These are phyloP conservation scores for Globisporangium megalacanthum DNA, from an alignment of 352 stramenopile species.

Conservation along the genomic window DNA sequence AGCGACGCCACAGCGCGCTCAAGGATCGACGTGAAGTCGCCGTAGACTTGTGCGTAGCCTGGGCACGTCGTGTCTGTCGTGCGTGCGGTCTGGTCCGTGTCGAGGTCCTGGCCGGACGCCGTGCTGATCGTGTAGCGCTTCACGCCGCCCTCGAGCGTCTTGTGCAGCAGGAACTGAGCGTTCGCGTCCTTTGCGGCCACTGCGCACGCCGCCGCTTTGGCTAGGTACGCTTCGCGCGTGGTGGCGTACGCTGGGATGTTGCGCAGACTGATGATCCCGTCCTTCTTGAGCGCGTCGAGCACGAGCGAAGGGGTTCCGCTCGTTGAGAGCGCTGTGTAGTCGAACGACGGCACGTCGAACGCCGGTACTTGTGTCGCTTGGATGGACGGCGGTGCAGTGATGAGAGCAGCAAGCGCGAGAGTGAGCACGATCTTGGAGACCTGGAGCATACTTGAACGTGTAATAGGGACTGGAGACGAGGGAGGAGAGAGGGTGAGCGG, in stretches of 20 bases:
- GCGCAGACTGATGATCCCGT: conserved; percentile 62
- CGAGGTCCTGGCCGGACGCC: conserved; percentile 30
- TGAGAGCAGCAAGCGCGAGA: conserved; percentile 6
- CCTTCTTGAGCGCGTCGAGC: conserved; percentile 46
- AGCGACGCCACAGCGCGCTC: conserved; percentile 42
- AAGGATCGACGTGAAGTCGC: conserved; percentile 35
- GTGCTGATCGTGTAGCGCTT: conserved; percentile 71
- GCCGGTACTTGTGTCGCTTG: conserved; percentile 13
- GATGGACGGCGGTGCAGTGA: neutral
- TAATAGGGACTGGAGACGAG: neutral
- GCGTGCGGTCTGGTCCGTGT: conserved; percentile 10
- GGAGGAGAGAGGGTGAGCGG: neutral
- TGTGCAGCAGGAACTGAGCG: conserved; percentile 44
- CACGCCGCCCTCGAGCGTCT: conserved; percentile 57
- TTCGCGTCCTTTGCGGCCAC: conserved; percentile 19
- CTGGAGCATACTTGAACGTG: conserved; percentile 2
- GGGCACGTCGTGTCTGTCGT: conserved; percentile 28
- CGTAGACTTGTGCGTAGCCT: conserved; percentile 32
- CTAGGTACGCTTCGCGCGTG: conserved; percentile 38
- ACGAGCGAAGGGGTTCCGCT: conserved; percentile 29
- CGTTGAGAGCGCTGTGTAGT: conserved; percentile 35
- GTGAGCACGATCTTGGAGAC: conserved; percentile 8
- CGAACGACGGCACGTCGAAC: conserved; percentile 49
- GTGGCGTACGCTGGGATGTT: conserved; percentile 52
- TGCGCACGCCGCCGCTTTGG: conserved; percentile 41